Evolutionary conservation across 2,329 filamentous ascomycete species (phyloP).

Genomic region (Aspergillus pseudotamarii): DNA sequence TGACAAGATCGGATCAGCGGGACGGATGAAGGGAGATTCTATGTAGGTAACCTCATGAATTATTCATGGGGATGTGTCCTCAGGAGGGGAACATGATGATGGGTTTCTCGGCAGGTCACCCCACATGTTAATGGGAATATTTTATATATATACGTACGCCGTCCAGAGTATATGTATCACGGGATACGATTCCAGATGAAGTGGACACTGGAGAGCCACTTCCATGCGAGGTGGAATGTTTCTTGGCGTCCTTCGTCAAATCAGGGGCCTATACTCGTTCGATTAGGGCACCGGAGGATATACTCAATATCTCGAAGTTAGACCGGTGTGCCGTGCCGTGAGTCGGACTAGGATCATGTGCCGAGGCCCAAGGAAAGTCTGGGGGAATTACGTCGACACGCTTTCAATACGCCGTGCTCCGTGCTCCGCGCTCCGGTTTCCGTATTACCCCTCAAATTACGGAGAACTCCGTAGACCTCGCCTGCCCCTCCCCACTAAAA

Average conservation of each 20-base stretch:
- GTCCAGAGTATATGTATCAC: not conserved
- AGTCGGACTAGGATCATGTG: not conserved
- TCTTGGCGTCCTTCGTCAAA: not conserved
- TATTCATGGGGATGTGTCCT: no score
- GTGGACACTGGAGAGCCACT: not conserved
- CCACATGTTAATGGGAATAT: not conserved
- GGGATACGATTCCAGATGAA: not conserved
- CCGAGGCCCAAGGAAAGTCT: slow-evolving; percentile 9
- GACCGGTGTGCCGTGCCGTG: slow-evolving; percentile 1
- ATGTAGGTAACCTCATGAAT: not conserved
- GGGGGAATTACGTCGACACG: not conserved
- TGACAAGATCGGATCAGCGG: slow-evolving; percentile 22
- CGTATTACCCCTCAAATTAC: slow-evolving; percentile 5
- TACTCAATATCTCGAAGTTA: not conserved
- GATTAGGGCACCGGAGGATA: not conserved
- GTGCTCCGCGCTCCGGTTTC: slow-evolving; percentile 4
- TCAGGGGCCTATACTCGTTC: not conserved
- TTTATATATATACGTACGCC: not conserved
- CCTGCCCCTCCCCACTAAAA: not conserved
- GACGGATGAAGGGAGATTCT: slow-evolving; percentile 24
- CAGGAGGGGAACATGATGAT: no score
- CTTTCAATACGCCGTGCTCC: slow-evolving; percentile 1
- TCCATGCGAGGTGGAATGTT: no score
- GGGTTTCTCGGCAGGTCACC: not conserved
- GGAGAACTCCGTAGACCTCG: not conserved